phyloP scores from a whole-genome alignment of 768 basidiomycete genomes.

The Mycena sanguinolenta region DNA sequence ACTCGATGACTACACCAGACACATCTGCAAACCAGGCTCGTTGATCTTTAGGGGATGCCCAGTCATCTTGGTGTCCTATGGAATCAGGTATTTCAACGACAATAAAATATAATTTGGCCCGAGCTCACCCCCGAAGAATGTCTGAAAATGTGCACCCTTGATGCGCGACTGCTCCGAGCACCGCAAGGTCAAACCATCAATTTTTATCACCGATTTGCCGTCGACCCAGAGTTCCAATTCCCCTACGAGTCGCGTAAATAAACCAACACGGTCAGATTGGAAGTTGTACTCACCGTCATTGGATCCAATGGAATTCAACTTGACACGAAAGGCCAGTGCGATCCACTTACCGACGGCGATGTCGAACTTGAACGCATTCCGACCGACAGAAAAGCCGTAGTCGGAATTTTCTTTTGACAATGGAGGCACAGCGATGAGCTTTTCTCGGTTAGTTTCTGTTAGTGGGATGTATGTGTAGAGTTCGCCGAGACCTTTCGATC shows the following conservation, averaged over 20 bases:
- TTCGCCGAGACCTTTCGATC: conserved; percentile 69
- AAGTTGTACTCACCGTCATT: conserved; percentile 67
- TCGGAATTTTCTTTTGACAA: conserved; percentile 63
- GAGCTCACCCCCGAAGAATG: conserved; percentile 79
- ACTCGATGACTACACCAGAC: conserved; percentile 56
- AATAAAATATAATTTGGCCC: not conserved
- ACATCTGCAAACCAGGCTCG: conserved; percentile 71
- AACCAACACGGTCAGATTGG: not conserved
- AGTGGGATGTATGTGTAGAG: conserved; percentile 79
- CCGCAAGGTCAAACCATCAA: conserved; percentile 63
- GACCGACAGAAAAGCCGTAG: conserved; percentile 77
- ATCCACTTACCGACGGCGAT: conserved; percentile 71
- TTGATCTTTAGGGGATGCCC: conserved; percentile 74
- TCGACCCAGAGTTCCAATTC: conserved; percentile 77
- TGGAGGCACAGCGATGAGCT: conserved; percentile 63
- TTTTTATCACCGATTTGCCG: conserved; percentile 67
- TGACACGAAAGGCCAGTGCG: conserved; percentile 74
- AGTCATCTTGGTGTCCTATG: conserved; percentile 66
- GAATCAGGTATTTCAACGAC: not conserved
- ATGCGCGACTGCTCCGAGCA: conserved; percentile 58
- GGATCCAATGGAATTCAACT: conserved; percentile 71
- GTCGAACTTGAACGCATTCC: conserved; percentile 70
- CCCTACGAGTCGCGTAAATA: conserved; percentile 51
- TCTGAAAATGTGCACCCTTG: conserved; percentile 81
- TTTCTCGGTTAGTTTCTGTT: conserved; percentile 56